Evolutionary conservation across 768 basidiomycete species (phyloP), one percentile per base, ranked within the genome.

Genomic region (Terana coerulea): DNA sequence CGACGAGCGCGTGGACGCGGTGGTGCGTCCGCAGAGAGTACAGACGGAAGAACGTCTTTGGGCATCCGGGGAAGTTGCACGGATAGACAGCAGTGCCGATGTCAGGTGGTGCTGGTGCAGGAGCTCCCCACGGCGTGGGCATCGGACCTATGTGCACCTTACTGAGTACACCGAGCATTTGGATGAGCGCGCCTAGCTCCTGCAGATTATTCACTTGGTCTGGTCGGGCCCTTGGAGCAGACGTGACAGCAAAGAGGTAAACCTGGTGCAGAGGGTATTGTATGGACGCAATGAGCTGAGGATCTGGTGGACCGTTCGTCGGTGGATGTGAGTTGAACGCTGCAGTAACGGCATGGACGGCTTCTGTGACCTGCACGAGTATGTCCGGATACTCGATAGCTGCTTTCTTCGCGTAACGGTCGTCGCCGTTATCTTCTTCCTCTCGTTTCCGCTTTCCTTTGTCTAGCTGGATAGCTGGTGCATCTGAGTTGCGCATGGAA

Each of bases 31-130:
- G 84, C 7, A 91, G 75, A 57, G 72, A 78, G 65, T 81, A 86
- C 11, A 88, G 72, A 10, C 84, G 80, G 40, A 81, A 76, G 63
- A 91, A 91, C 5, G 72, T 79, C 68, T 86, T 89, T 53, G 68
- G 71, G 63, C 89, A 91, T 28, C 76, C 72, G 24, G 75, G 68
- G 15, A 80, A 71, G n/a, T 81, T 74, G 63, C 89, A 91, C 4
- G 89, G 88, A 59, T 88, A 83, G n/a, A 90, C 86, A 7, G 87
- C 86, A 11, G 87, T 85, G 30, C 80, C 81, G 41, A 85, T 84
- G 58, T 83, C 83, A 68, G 15, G 65, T 48, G 42, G 51, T 21
- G 43, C 62, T 56, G 48, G 68, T 62, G 60, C 64, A 4, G 65
- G 60, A 22, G 64, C 57, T 53, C 64, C 66, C 28, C 70, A 60